Evolutionary conservation across 148 eudicot genomes (phyloP), one percentile per base, ranked within the genome.

Genomic region (Pharnaceum exiguum): DNA sequence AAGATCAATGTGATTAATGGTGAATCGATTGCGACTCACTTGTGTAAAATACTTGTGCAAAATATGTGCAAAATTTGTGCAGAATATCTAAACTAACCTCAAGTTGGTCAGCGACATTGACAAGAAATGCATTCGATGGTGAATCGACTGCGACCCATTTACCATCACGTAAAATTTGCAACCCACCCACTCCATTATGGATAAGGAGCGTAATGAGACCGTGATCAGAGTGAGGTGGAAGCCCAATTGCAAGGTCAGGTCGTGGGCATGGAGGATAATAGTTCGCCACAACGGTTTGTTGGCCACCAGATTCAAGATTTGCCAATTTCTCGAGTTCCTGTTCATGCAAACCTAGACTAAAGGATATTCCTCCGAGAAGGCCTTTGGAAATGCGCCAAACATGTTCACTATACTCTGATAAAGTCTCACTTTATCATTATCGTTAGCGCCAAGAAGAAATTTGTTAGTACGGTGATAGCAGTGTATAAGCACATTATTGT

Each of bases 141-240:
- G 73, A 33, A 10, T 60, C 42, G 12, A 78, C 82, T 28, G 66
- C 58, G 19, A 78, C 28, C 82, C 82, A 78, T 15, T 57, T 48
- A 0, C 68, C 76, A 0, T 68, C 19, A 50, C 67, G 82, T 35
- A 62, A 60, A 24, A 78, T 52, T 44, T 78, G 76, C 2, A 78
- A 67, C 10, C 82, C 82, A 6, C 63, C 70, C 3, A 71, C 66
- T 29, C 46, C 45, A 24, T 78, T 75, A 11, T 74, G 46, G n/a
- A 63, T 59, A 26, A 78, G 67, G 13, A 78, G 37, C 1, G 78
- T 78, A 21, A 78, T 32, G 15, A 74, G 71, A 18, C 82, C 79
- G 29, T 78, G 75, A 31, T 80, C 84, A 0, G 84, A 66, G 56
- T 80, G 84, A 10, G 84, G 71, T 1, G 73, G 71, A 30, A 80